phyloP scores from a whole-genome alignment of 1,284 basidiomycete species.

The Sanghuangporus baumii region DNA sequence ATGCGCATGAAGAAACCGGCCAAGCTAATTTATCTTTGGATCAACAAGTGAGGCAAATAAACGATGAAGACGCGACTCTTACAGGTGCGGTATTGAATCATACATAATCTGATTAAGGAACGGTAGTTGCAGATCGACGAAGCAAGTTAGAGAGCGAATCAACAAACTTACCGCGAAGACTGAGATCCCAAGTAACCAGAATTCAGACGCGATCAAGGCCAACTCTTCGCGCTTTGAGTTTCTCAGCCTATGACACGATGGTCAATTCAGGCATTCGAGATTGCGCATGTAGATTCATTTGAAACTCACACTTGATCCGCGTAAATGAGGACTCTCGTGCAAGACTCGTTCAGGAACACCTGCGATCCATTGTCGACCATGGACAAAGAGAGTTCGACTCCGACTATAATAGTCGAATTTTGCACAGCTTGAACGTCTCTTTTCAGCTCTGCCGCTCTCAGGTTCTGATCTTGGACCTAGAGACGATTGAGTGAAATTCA shows the following conservation, averaged over 20 bases:
- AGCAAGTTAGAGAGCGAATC: not conserved
- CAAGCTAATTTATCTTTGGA: slow-evolving; percentile 21
- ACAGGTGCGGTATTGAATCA: slow-evolving; percentile 48
- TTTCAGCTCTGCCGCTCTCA: not conserved
- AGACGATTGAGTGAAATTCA: not conserved
- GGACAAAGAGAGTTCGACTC: slow-evolving; percentile 5
- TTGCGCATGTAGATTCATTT: too few relatives aligned
- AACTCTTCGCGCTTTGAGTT: slow-evolving; percentile 47
- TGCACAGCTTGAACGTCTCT: not conserved
- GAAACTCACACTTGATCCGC: slow-evolving; percentile 25
- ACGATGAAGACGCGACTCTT: not conserved
- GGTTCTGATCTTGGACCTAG: not conserved
- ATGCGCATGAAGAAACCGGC: slow-evolving; percentile 43
- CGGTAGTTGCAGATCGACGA: not conserved
- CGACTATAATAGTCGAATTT: slow-evolving; percentile 19
- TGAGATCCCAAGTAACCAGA: slow-evolving; percentile 56
- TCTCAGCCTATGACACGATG: slow-evolving; percentile 31
- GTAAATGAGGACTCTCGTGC: slow-evolving; percentile 39
- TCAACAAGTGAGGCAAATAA: not conserved
- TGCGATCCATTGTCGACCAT: not conserved
- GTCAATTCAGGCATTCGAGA: not conserved
- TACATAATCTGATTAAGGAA: slow-evolving; percentile 25
- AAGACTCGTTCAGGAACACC: slow-evolving; percentile 30
- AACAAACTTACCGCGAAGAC: slow-evolving; percentile 30
- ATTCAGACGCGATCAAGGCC: slow-evolving; percentile 45